phyloP scores from a whole-genome alignment of 1,284 basidiomycete genomes.

The Somion occarium region DNA sequence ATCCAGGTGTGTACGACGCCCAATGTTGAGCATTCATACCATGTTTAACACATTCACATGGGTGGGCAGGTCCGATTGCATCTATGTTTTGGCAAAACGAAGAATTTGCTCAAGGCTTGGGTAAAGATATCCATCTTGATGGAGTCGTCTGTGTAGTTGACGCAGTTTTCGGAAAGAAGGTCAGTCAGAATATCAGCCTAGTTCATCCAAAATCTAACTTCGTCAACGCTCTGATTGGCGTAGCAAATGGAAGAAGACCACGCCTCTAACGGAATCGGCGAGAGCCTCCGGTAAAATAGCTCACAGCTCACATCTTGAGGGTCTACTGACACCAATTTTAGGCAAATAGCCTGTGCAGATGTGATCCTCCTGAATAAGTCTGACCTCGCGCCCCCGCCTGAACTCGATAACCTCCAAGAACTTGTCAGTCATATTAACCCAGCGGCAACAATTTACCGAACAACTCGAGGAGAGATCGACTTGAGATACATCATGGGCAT shows the following conservation, averaged over 20 bases:
- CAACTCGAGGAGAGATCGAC: conserved; percentile 64
- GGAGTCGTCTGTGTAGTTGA: conserved; percentile 91
- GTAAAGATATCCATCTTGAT: conserved; percentile 75
- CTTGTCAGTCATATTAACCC: conserved; percentile 75
- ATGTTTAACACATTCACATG: no score
- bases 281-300: conserved; percentile 62
- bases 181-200: conserved; percentile 24
- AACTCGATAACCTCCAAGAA: conserved; percentile 43
- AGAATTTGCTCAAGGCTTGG: conserved; percentile 70
- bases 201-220: background rate
- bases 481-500: conserved; percentile 75
- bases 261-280: conserved; percentile 61
- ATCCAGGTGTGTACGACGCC: conserved; percentile 60
- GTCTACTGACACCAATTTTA: conserved; percentile 26
- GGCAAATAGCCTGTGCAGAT: conserved; percentile 88
- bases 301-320: background rate
- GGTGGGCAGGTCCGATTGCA: conserved; percentile 65
- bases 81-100: conserved; percentile 92
- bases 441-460: conserved; percentile 67
- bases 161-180: conserved; percentile 78
- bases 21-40: no score
- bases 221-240: background rate
- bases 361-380: conserved; percentile 88
- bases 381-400: conserved; percentile 56
- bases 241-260: conserved; percentile 84